A percentile compares a stretch with the other conserved stretches of the same genome.
These are phyloP conservation scores for Gaertneriomyces sp. DNA, from an alignment of 192 early-diverging fungal species.

Conservation along the genomic window DNA sequence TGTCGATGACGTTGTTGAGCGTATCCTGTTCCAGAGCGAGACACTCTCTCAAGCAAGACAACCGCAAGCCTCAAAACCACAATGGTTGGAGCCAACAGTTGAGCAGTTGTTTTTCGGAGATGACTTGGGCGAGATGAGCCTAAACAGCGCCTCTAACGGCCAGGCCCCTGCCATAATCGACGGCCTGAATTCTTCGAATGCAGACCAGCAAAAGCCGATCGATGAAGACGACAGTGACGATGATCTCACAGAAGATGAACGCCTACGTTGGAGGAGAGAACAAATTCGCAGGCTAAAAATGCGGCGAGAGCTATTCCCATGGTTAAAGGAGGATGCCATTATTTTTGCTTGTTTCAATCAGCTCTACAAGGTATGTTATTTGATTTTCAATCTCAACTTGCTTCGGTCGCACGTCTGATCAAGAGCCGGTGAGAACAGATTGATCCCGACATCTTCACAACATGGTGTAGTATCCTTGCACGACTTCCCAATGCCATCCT, in stretches of 20 bases:
- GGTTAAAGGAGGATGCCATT: constrained; percentile 72
- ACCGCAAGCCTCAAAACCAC: too few relatives aligned
- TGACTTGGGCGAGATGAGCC: background rate
- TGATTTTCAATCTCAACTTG: background rate
- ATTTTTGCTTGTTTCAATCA: constrained; percentile 98
- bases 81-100: too few relatives aligned
- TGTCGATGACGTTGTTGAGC: constrained; percentile 28
- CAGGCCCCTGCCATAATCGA: background rate
- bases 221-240: constrained; percentile 14
- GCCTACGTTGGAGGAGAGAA: constrained; percentile 66
- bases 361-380: constrained; percentile 72
- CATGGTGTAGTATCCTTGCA: constrained; percentile 80
- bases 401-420: constrained; percentile 6
- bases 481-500: constrained; percentile 78
- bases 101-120: too few relatives aligned
- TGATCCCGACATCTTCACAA: constrained; percentile 79
- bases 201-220: too few relatives aligned
- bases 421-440: constrained; percentile 56
- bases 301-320: constrained; percentile 82
- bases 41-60: too few relatives aligned
- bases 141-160: constrained; percentile 5
- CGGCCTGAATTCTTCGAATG: too few relatives aligned
- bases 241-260: constrained; percentile 11
- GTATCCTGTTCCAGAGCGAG: too few relatives aligned
- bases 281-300: constrained; percentile 76